Evolutionary conservation across 139 green algal genomes (phyloP).

Genomic region (Micromonas commoda): DNA sequence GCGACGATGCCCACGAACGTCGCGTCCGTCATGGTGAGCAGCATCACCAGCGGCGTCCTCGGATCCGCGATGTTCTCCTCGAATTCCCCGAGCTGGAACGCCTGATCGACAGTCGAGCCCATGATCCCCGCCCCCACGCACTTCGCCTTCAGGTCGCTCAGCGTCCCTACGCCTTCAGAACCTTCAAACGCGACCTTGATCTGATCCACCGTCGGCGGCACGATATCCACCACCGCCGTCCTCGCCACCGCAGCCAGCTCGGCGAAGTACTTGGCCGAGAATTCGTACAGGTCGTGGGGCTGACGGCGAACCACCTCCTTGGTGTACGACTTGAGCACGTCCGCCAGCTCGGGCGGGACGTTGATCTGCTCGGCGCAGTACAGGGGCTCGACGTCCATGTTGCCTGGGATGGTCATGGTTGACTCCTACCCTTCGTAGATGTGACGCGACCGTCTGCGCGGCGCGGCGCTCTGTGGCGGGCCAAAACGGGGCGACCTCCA

Average conservation of each 20-base stretch:
- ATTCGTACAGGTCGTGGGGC: constrained; percentile 57
- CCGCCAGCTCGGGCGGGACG: constrained; percentile 59
- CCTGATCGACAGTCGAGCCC: neutral
- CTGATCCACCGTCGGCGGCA: constrained; percentile 40
- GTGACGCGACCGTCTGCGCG: too few species aligned
- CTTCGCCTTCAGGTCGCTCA: neutral
- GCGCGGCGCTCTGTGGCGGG: too few species aligned
- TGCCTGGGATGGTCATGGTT: too few species aligned
- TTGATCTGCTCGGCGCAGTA: constrained; percentile 56
- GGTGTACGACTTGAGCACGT: constrained; percentile 69
- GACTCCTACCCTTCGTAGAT: too few species aligned
- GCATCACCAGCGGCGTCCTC: constrained; percentile 39
- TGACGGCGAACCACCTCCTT: constrained; percentile 70
- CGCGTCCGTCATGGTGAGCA: constrained; percentile 44
- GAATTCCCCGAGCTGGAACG: neutral
- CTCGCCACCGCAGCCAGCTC: constrained; percentile 46
- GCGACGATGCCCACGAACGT: constrained; percentile 25
- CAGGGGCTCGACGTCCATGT: constrained; percentile 32
- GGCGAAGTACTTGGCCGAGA: constrained; percentile 66
- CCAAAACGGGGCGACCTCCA: too few species aligned
- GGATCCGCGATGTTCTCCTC: neutral
- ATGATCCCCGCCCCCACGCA: neutral
- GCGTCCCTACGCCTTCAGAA: neutral
- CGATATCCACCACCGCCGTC: constrained; percentile 27
- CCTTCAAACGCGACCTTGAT: constrained; percentile 13